A percentile compares a stretch with the other conserved stretches of the same genome.
Conservation (phyloP, 108 stramenopile species). For the Pseudonitzschia delicatissima region DNA sequence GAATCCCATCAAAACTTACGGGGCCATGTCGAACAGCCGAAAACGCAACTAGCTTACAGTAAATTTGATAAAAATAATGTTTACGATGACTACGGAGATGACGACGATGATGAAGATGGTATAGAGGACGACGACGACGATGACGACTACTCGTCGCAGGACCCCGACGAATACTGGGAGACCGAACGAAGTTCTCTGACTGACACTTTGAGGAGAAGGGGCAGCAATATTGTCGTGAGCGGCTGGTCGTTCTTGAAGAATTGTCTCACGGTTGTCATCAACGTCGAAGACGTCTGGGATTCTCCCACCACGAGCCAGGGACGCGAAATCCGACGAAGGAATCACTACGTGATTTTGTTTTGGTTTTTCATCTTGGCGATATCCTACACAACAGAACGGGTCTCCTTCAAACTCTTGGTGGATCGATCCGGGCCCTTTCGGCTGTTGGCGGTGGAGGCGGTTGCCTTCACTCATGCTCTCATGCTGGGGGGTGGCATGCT, state of each 20-base stretch:
- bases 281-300: slow-evolving; percentile 83
- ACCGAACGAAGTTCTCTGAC: slow-evolving; percentile 3
- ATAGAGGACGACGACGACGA: not conserved
- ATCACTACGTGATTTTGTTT: slow-evolving; percentile 59
- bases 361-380: slow-evolving; percentile 71
- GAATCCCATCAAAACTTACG: too few species aligned
- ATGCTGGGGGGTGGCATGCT: slow-evolving; percentile 51
- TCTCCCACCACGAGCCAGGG: slow-evolving; percentile 30
- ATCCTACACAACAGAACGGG: slow-evolving; percentile 74
- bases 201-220: not conserved
- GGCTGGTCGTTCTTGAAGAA: slow-evolving; percentile 28
- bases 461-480: slow-evolving; percentile 59
- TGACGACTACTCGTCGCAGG: slow-evolving; percentile 18
- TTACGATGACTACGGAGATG: too few species aligned
- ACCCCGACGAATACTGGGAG: slow-evolving; percentile 15
- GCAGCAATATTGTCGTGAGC: not conserved
- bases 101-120: not conserved
- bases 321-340: slow-evolving; percentile 30
- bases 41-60: too few species aligned
- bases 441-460: slow-evolving; percentile 64
- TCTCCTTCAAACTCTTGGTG: slow-evolving; percentile 74
- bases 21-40: too few species aligned
- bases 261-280: slow-evolving; percentile 46
- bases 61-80: too few species aligned
- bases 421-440: slow-evolving; percentile 84